Percentiles rank a stretch among this genome's conserved stretches.
These are phyloP conservation scores for Groenewaldozyma auringiensis DNA, from an alignment of 1,139 yeast genomes.

Conservation along the genomic window DNA sequence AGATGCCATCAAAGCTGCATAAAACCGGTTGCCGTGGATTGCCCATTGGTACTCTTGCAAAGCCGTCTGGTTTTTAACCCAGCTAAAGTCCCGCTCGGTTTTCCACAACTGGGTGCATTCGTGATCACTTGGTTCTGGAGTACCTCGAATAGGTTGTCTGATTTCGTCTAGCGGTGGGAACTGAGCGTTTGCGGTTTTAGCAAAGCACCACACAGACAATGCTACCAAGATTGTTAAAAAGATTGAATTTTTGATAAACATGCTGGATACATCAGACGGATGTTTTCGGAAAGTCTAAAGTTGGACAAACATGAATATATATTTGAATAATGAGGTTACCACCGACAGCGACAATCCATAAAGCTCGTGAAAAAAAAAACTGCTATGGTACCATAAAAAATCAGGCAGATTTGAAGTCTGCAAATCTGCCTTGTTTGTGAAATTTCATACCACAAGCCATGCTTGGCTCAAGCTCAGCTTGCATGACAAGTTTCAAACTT, in stretches of 20 bases:
- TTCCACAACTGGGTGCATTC: conserved; percentile 2
- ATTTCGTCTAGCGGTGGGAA: conserved; percentile 2
- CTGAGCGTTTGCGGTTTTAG: not conserved
- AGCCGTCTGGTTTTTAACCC: conserved; percentile 1
- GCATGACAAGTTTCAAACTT: no score
- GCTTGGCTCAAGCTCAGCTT: no score
- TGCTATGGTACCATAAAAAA: not conserved
- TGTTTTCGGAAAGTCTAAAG: not conserved
- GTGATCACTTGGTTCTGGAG: not conserved
- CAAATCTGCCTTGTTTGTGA: not conserved
- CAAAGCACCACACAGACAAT: not conserved
- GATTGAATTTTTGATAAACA: not conserved
- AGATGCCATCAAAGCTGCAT: not conserved
- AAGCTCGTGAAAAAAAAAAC: not conserved
- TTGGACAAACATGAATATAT: not conserved
- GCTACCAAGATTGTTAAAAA: not conserved
- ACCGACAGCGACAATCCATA: not conserved
- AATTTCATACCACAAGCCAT: no score
- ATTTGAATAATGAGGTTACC: no score
- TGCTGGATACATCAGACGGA: not conserved
- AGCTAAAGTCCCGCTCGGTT: not conserved
- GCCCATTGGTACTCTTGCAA: not conserved
- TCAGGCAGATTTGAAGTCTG: not conserved
- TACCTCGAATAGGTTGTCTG: not conserved
- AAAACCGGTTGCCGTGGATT: not conserved